Evolutionary conservation across 495 filamentous ascomycete genomes (phyloP).

Genomic region (Cenococcum geophilum): DNA sequence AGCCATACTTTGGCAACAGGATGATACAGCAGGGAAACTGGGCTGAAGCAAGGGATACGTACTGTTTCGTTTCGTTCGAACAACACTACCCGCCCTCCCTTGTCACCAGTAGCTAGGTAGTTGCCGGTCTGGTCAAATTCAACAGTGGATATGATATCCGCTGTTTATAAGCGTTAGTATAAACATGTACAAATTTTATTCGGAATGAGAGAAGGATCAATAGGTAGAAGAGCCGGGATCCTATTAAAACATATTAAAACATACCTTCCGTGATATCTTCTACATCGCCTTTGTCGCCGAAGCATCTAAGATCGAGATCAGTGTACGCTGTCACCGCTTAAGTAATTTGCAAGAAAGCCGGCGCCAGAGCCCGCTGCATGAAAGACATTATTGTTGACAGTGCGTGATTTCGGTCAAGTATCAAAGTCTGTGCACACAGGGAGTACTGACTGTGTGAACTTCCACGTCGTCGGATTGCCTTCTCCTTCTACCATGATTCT

Average conservation of each 20-base stretch:
- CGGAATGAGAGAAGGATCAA: slow-evolving; percentile 2
- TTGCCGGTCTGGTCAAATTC: slow-evolving; percentile 99
- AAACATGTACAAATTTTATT: background rate
- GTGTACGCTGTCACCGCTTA: slow-evolving; percentile 10
- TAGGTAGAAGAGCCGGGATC: slow-evolving; percentile 27
- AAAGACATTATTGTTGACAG: background rate
- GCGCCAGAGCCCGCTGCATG: background rate
- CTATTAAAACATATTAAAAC: slow-evolving; percentile 28
- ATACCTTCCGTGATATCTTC: slow-evolving; percentile 99
- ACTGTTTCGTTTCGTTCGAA: slow-evolving; percentile 98
- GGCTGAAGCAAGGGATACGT: slow-evolving; percentile 34
- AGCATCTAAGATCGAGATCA: slow-evolving; percentile 59
- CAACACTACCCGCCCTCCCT: slow-evolving; percentile 90
- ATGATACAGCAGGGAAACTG: slow-evolving; percentile 8
- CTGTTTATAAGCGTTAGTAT: slow-evolving; percentile 42
- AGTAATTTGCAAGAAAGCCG: background rate
- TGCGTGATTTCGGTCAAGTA: too few relatives aligned
- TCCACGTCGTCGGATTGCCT: slow-evolving; percentile 91
- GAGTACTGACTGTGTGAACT: slow-evolving; percentile 95
- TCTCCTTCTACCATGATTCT: slow-evolving; percentile 95
- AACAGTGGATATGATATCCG: slow-evolving; percentile 98
- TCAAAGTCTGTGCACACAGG: background rate
- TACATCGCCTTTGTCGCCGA: slow-evolving; percentile 98
- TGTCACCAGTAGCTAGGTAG: slow-evolving; percentile 95
- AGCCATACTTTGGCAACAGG: background rate